phyloP scores from a whole-genome alignment of 2,329 filamentous ascomycete species.

The Aspergillus sp. region DNA sequence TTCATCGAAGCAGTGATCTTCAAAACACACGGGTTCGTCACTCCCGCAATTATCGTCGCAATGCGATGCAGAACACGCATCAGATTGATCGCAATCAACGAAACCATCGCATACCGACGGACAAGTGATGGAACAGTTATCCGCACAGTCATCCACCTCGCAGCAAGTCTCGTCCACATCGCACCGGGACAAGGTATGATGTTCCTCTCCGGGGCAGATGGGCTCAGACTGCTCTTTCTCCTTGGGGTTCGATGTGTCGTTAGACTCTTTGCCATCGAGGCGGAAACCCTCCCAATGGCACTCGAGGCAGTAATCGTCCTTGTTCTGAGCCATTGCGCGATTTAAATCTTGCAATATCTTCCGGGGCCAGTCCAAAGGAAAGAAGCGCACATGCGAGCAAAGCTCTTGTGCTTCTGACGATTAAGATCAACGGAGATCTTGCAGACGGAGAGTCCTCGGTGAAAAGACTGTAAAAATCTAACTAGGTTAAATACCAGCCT shows the following conservation, averaged over 20 bases:
- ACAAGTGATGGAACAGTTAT: constrained; percentile 31
- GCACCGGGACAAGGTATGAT: constrained; percentile 21
- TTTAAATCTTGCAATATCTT: neutral
- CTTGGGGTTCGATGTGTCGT: constrained; percentile 13
- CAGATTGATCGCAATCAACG: constrained; percentile 33
- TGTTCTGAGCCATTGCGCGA: neutral
- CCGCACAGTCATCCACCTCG: constrained; percentile 30
- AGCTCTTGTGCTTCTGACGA: neutral
- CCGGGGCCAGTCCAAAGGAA: neutral
- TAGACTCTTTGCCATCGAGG: constrained; percentile 25
- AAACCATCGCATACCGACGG: constrained; percentile 37
- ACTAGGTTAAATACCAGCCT: neutral
- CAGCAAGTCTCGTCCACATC: constrained; percentile 32
- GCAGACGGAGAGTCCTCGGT: too few species aligned
- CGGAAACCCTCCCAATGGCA: constrained; percentile 37
- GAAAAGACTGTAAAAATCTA: neutral
- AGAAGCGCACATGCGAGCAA: neutral
- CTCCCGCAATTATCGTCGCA: constrained; percentile 19
- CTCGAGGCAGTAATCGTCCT: constrained; percentile 29
- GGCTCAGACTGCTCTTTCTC: constrained; percentile 18
- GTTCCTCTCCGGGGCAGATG: constrained; percentile 24
- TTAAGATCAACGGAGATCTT: too few species aligned
- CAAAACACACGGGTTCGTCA: constrained; percentile 31
- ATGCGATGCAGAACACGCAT: constrained; percentile 27
- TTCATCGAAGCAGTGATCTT: constrained; percentile 22